Evolutionary conservation across 176 grass and related monocot species (phyloP).

Genomic region (Miscanthus lutarioriparius): DNA sequence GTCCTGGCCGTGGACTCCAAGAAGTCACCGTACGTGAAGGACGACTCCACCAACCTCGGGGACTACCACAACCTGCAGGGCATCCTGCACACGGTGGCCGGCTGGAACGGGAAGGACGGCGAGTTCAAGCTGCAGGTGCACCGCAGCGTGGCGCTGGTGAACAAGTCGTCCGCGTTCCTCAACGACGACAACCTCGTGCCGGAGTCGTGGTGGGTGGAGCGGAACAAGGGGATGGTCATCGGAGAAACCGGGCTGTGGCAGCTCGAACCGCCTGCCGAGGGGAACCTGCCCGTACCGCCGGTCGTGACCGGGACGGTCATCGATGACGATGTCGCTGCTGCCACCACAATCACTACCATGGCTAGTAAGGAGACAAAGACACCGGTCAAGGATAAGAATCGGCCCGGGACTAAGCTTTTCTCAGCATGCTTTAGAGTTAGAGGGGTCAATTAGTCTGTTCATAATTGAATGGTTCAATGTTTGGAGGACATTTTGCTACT

Average conservation of each 20-base stretch:
- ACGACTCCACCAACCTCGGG: conserved; percentile 43
- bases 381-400: not conserved
- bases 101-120: conserved; percentile 59
- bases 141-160: conserved; percentile 76
- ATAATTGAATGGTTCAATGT: not conserved
- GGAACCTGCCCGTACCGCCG: conserved; percentile 61
- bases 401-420: not conserved
- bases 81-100: conserved; percentile 74
- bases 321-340: conserved; percentile 1
- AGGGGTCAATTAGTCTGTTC: conserved; percentile 13
- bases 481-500: not conserved
- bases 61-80: conserved; percentile 97
- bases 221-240: conserved; percentile 80
- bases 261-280: conserved; percentile 45
- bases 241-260: conserved; percentile 56
- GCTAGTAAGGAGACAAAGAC: not conserved
- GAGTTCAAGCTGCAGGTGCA: conserved; percentile 79
- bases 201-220: conserved; percentile 91
- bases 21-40: conserved; percentile 77
- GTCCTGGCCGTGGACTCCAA: conserved; percentile 52
- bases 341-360: not conserved
- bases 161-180: conserved; percentile 80
- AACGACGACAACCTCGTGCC: conserved; percentile 77
- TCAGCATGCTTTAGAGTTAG: conserved; percentile 24
- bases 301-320: conserved; percentile 24